These are phyloP conservation scores for Penicillium sp. DNA, from an alignment of 2,329 filamentous ascomycete genomes.

Conservation along the genomic window DNA sequence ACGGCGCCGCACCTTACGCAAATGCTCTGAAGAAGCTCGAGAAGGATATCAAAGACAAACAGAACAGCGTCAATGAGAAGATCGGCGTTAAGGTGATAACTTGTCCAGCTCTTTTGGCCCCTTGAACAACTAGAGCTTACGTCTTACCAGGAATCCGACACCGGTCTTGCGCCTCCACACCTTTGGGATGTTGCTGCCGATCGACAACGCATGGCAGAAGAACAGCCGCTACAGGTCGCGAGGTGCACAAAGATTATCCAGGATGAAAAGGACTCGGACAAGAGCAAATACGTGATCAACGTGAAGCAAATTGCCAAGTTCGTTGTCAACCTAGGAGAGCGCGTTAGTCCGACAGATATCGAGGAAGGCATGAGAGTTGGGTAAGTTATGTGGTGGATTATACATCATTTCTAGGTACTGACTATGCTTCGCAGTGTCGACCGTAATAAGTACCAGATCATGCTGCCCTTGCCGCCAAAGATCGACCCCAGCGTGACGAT, in stretches of 20 bases:
- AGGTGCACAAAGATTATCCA: slow-evolving; percentile 99
- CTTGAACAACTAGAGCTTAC: slow-evolving; percentile 25
- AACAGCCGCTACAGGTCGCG: slow-evolving; percentile 95
- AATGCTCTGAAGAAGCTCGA: slow-evolving; percentile 94
- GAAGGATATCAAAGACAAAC: slow-evolving; percentile 99
- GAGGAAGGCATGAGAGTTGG: slow-evolving; percentile 99
- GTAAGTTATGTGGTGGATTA: slow-evolving; percentile 39
- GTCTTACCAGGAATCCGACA: slow-evolving; percentile 80
- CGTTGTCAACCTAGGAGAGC: slow-evolving; percentile 93
- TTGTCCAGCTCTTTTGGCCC: slow-evolving; percentile 1
- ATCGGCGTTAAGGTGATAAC: slow-evolving; percentile 61
- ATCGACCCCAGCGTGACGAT: slow-evolving; percentile 99
- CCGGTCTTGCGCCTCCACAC: slow-evolving; percentile 94
- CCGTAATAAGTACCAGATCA: slow-evolving; percentile 98
- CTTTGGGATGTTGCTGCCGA: slow-evolving; percentile 98
- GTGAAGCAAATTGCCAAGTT: slow-evolving; percentile 99
- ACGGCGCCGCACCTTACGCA: slow-evolving; percentile 94
- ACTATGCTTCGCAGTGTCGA: slow-evolving; percentile 64
- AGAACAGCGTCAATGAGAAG: slow-evolving; percentile 97
- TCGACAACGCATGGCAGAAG: slow-evolving; percentile 96
- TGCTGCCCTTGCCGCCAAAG: slow-evolving; percentile 92
- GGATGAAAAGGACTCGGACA: slow-evolving; percentile 91
- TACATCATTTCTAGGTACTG: background rate
- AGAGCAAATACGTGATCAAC: slow-evolving; percentile 99
- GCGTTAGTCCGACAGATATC: slow-evolving; percentile 96